Evolutionary conservation across 495 filamentous ascomycete species (phyloP), one percentile per base, ranked within the genome.

Genomic region (Poronia punctata): DNA sequence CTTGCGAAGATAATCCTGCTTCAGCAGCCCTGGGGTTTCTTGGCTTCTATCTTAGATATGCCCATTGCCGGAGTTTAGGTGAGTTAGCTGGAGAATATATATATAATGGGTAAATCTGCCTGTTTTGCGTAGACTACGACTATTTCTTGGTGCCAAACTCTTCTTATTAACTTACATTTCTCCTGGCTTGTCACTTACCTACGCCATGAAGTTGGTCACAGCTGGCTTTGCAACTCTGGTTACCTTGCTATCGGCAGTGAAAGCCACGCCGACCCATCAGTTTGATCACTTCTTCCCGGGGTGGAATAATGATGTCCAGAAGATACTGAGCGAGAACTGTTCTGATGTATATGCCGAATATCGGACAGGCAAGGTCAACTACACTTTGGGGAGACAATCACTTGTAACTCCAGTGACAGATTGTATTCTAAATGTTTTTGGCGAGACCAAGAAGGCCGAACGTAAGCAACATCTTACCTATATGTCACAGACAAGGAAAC

Each of bases 281-380:
- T 41, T 41, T 7, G 38, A 41, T 10, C 38, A 41, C 28, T 41
- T 41, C 38, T 41, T 41, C 29, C 38, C 38, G 3, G 38, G 38
- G 34, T 41, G 38, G 38, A 34, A 41, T 7, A 0, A 16, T 2
- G 21, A 10, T 4, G 38, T 45, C 26, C 28, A 38, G 7, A 24
- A 16, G 4, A 31, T 45, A 3, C 26, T 45, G 14, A 24, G 28
- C 6, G 34, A 38, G 4, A 15, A 38, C 27, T 45, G 43, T 27
- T 29, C 34, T 17, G 32, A 29, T 7, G 22, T 21, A 4, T 45
- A 45, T 20, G 34, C 43, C 12, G 35, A 40, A 15, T 45, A 45
- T n/a, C 8, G 38, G 26, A 33, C 34, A 9, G 27, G 27, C 10
- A 20, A 35, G 0, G 5, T 38, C 19, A 24, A 18, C 26, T 2